These are phyloP conservation scores for Paramyrothecium sp. DNA, from an alignment of 2,329 filamentous ascomycete species.

Conservation along the genomic window DNA sequence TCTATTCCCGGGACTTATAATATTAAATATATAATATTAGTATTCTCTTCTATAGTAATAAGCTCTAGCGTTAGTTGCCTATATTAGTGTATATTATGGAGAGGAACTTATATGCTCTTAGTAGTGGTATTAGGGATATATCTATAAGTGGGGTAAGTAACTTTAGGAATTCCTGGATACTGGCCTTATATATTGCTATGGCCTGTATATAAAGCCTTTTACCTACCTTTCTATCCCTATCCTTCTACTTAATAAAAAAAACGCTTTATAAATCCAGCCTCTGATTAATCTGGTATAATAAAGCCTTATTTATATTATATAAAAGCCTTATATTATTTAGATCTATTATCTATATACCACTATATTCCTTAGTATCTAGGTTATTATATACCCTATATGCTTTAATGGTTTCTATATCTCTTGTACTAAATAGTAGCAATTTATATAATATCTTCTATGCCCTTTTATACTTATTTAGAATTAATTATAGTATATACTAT, in stretches of 20 bases:
- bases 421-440: not conserved
- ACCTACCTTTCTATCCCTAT: not conserved
- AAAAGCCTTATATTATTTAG: not conserved
- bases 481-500: not conserved
- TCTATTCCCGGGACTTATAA: constrained; percentile 5
- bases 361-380: not conserved
- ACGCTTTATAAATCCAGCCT: not conserved
- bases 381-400: not conserved
- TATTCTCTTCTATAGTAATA: constrained; percentile 4
- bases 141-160: not conserved
- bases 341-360: not conserved
- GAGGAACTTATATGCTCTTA: not conserved
- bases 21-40: constrained; percentile 6
- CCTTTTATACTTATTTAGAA: not conserved
- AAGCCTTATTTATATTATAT: not conserved
- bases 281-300: not conserved
- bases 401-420: not conserved
- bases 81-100: constrained; percentile 5
- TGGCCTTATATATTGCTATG: not conserved
- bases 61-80: not conserved
- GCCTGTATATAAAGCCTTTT: not conserved
- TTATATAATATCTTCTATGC: not conserved
- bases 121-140: not conserved
- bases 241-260: not conserved
- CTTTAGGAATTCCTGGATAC: not conserved